Evolutionary conservation across 2,329 filamentous ascomycete genomes (phyloP).

Genomic region (Talaromyces sp.): DNA sequence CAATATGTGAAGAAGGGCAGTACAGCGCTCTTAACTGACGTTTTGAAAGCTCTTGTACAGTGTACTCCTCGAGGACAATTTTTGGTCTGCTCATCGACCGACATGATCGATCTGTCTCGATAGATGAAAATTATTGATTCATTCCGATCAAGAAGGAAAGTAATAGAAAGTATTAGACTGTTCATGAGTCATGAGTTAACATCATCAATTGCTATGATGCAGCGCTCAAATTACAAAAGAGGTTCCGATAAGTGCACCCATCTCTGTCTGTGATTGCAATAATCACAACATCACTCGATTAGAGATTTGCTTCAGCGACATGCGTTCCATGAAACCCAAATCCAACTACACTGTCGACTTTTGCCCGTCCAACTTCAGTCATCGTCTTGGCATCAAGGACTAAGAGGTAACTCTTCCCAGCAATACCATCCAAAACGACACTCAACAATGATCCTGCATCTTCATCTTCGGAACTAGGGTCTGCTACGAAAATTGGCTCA

Average conservation of each 20-base stretch:
- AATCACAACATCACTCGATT: background rate
- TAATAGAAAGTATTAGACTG: background rate
- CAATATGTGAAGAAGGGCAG: too few species aligned
- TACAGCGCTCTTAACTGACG: too few species aligned
- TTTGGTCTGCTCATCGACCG: too few species aligned
- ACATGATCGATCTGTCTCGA: too few species aligned
- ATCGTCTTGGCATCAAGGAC: conserved; percentile 50
- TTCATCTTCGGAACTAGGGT: conserved; percentile 32
- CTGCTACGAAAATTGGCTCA: conserved; percentile 51
- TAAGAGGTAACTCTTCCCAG: conserved; percentile 52
- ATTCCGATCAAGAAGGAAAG: background rate
- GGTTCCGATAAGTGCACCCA: background rate
- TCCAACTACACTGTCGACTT: conserved; percentile 47
- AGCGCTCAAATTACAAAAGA: background rate
- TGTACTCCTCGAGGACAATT: too few species aligned
- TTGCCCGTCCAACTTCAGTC: conserved; percentile 50
- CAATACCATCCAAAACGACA: conserved; percentile 51
- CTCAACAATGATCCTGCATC: conserved; percentile 54
- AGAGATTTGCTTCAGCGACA: conserved; percentile 23
- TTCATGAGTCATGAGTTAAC: background rate
- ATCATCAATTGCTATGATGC: background rate
- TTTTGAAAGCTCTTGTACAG: too few species aligned
- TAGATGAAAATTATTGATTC: background rate
- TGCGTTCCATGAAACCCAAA: conserved; percentile 55
- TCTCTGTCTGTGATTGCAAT: background rate